Base-by-base conservation (phyloP, 192 early-diverging fungal species). In the Linnemannia zychae region DNA sequence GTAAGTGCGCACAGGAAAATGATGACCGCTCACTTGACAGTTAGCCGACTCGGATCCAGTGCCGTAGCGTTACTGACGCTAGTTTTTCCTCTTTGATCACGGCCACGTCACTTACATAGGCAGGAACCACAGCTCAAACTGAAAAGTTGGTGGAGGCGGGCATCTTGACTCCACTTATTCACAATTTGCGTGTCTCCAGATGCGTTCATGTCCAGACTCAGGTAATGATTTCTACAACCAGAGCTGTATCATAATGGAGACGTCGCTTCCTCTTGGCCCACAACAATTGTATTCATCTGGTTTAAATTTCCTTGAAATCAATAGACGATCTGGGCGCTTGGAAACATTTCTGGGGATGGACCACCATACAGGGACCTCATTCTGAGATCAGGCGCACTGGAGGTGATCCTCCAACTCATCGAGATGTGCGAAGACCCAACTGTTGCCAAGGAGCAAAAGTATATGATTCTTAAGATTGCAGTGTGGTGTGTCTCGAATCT, bases 401-500 rank as follows among this genome's bases (percentile, higher is more conserved):
- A 85, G 4, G 78, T 85, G 44, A 85, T 85, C 18, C 47, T 85
- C 31, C 78, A 78, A 24, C 74, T 85, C 13, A 85, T 85, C 18
- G 77, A 85, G 28, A 85, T 85, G 83, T 85, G 83, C 37, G 83
- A 85, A 4, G 78, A 85, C 38, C 83, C 83, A 0, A 52, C 77
- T 4, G 78, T 85, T n/a, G 74, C 77, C 2, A 85, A 85, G 65
- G 83, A 85, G 38, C 83, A 85, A 71, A 85, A 79, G 49, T 85
- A 85, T 16, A 85, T 85, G 83, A 85, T 85, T 28, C 37, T 85
- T 63, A 73, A 78, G 49, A 85, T 85, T 57, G 83, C 83, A 31
- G 83, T 85, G 4, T 85, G 83, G 83, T 85, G 83, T n/a, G 83
- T 85, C 7, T 85, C 83, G 0, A 85, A 85, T 40, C 70, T 85